Base-by-base conservation (phyloP, 495 filamentous ascomycete genomes). In the Coniosporium apollinis region DNA sequence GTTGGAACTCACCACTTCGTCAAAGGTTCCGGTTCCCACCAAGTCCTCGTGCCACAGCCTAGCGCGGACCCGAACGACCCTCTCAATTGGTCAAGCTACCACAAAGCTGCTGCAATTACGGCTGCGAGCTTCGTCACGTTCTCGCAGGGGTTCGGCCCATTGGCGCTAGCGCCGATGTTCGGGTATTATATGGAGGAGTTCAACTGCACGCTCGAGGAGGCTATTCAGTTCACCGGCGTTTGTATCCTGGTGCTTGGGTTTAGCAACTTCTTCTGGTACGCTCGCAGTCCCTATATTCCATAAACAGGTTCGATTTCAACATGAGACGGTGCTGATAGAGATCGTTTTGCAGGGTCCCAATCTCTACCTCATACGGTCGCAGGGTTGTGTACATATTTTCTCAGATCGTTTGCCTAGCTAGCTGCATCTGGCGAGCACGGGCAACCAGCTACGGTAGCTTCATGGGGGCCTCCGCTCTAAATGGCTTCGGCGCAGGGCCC, bases 201-300 rank as follows among this genome's bases (percentile, higher is more conserved):
- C 48, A 31, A 71, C 26, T 60, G 60, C n/a, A 59, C 58, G 19
- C 43, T 75, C 8, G 48, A 65, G 1, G 55, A 59, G 28, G 69
- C 67, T 14, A 57, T 59, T 22, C 56, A 66, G 37, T 55, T 70
- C 32, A 72, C 70, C 19, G 72, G 73, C n/a, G 60, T 73, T 6
- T 66, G 64, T 30, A 76, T 75, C 35, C 48, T 76, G 19, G 67
- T 74, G 0, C 56, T 76, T 1, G 73, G 72, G 0, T 75, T 74
- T 41, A 69, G 67, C 36, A 76, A 75, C 38, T 76, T 74, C 50
- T 57, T 77, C 21, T 56, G 55, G 50, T 56, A 41, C 1, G 47
- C 17, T 32, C 1, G 8, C 17, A 13, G 9, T 9, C 9, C 18
- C 15, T 19, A 32, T 16, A 34, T 3, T 3, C 6, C 15, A 22